Evolutionary conservation across 1,284 basidiomycete species (phyloP), one percentile per base, ranked within the genome.

Genomic region (Irpex sp.): DNA sequence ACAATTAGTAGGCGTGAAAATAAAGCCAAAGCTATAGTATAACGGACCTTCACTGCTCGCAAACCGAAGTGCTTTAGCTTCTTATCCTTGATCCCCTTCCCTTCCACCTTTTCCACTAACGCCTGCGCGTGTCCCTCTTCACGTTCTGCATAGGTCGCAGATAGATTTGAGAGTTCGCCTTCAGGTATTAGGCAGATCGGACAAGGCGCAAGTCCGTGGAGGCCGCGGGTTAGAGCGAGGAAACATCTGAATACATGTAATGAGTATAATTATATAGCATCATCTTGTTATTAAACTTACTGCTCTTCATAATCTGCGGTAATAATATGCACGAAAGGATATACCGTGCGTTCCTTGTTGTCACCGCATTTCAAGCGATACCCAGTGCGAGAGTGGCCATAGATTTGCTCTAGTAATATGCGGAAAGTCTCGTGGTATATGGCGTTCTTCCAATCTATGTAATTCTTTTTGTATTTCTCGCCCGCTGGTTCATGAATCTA

Each of bases 241-340:
- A 39, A 47, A 54, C 49, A 54, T 59, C 58, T 59, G n/a, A 23
- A 23, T 23, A 23, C 23, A 23, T 23, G 23, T 23, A 23, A 23
- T 23, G 23, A 23, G 23, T 23, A 23, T 19, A 12, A 19, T 51
- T 23, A 59, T 23, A 23, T 23, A 23, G 23, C 23, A 23, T 23
- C 23, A 19, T 45, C 45, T 45, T 45, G 42, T 23, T 23, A 23
- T 21, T 23, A 23, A 23, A 23, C 23, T 23, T 23, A 23, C 23
- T 23, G 23, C 23, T 23, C 23, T 18, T 59, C 58, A 42, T 59
- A 59, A 54, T 59, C 58, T 12, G 58, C 58, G 16, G 52, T 33
- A 18, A 59, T 16, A 23, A 59, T 59, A 21, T 54, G 58, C 16
- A 59, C 21, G 45, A 36, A 59, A 5, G 58, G 58, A 28, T 33